Conservation (phyloP, 1,284 basidiomycete genomes). For the Boletus smithii region DNA sequence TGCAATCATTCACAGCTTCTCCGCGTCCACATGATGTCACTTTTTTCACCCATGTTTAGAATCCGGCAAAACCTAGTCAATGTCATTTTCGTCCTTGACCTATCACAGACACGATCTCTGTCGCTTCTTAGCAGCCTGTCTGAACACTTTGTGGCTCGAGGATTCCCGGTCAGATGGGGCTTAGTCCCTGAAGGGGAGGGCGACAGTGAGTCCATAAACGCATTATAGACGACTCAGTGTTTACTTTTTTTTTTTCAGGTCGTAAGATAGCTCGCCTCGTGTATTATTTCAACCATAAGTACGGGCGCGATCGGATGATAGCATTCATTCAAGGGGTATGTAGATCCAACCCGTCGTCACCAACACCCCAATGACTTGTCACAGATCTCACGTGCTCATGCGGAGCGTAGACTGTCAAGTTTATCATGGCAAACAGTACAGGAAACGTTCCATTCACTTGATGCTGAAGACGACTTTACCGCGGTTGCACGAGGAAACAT, state of each 20-base stretch:
- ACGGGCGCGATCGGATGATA: constrained; percentile 62
- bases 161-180: constrained; percentile 78
- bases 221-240: background rate
- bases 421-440: constrained; percentile 48
- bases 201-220: constrained; percentile 43
- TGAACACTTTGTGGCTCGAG: constrained; percentile 65
- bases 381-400: constrained; percentile 39
- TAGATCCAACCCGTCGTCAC: constrained; percentile 1
- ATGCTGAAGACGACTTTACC: constrained; percentile 35
- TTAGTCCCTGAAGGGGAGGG: constrained; percentile 71
- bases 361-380: background rate
- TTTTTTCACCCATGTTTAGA: constrained; percentile 71
- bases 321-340: constrained; percentile 57
- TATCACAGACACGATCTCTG: constrained; percentile 60
- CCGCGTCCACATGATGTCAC: constrained; percentile 71
- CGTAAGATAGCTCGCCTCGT: constrained; percentile 70
- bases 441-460: constrained; percentile 42
- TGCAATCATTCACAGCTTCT: constrained; percentile 49
- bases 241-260: constrained; percentile 39
- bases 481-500: constrained; percentile 39
- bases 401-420: constrained; percentile 32
- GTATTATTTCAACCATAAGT: constrained; percentile 61
- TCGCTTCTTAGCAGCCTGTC: constrained; percentile 64
- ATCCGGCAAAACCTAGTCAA: constrained; percentile 73
- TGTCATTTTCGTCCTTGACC: constrained; percentile 73